phyloP scores from a whole-genome alignment of 2,329 filamentous ascomycete species.

The Pseudogymnoascus sp. region DNA sequence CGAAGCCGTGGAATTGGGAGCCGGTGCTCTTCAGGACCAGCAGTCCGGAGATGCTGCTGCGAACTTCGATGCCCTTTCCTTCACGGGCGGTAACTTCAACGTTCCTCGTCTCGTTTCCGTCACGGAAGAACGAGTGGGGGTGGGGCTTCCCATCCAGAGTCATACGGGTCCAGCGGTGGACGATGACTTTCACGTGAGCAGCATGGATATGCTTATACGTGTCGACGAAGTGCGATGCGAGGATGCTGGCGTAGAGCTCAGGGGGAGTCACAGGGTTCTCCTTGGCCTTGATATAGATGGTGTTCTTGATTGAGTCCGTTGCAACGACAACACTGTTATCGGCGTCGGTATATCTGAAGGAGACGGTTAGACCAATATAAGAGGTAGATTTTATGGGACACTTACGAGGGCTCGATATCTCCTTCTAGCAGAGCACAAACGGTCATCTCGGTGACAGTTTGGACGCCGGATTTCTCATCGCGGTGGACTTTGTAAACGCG shows the following conservation, averaged over 20 bases:
- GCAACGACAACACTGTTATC: conserved; percentile 95
- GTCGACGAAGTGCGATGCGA: conserved; percentile 83
- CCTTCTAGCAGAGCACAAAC: conserved; percentile 90
- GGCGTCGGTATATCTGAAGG: conserved; percentile 73
- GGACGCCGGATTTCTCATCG: conserved; percentile 67
- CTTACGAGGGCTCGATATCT: conserved; percentile 76
- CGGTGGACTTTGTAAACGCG: conserved; percentile 91
- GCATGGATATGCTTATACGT: conserved; percentile 82
- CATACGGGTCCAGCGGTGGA: conserved; percentile 90
- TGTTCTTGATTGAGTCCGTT: conserved; percentile 98
- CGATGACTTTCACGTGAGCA: conserved; percentile 73
- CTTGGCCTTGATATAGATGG: conserved; percentile 90
- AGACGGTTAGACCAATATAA: conserved; percentile 16
- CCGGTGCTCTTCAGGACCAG: conserved; percentile 94
- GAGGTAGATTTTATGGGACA: conserved; percentile 15
- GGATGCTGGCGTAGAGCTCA: conserved; percentile 79
- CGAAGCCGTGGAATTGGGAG: conserved; percentile 90
- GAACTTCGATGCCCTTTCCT: conserved; percentile 65
- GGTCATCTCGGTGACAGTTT: conserved; percentile 91
- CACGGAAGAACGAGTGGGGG: conserved; percentile 89
- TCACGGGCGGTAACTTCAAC: conserved; percentile 67
- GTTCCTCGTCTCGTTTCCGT: conserved; percentile 80
- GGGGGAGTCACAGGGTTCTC: conserved; percentile 87
- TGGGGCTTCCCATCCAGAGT: conserved; percentile 80
- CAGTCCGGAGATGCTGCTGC: conserved; percentile 72